These are phyloP conservation scores for Prunus fruticosa DNA, from an alignment of 306 rosid genomes.

Conservation along the genomic window DNA sequence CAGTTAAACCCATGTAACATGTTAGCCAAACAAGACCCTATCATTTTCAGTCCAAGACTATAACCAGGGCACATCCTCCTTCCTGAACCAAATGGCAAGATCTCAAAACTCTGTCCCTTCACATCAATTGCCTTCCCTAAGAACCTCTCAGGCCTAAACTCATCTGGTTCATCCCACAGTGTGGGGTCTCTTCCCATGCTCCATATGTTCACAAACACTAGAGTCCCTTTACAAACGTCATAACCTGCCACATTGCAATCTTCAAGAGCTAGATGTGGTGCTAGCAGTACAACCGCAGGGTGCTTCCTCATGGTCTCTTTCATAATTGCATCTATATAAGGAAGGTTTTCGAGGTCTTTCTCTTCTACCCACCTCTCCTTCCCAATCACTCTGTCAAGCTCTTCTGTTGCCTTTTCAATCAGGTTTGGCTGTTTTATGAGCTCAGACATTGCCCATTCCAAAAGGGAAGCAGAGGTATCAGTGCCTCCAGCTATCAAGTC, in stretches of 20 bases:
- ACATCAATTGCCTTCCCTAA: conserved; percentile 13
- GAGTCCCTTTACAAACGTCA: conserved; percentile 11
- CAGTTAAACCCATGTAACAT: conserved; percentile 28
- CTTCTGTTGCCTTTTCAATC: conserved; percentile 15
- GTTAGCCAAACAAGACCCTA: not conserved
- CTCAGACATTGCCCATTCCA: conserved; percentile 34
- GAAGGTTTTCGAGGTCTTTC: conserved; percentile 20
- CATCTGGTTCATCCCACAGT: conserved; percentile 18
- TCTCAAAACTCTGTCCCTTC: conserved; percentile 23
- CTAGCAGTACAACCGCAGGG: conserved; percentile 1
- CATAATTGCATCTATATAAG: conserved; percentile 27
- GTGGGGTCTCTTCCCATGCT: conserved; percentile 30
- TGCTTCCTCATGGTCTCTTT: conserved; percentile 27
- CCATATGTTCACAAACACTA: conserved; percentile 24
- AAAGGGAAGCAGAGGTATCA: conserved; percentile 8
- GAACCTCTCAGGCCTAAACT: conserved; percentile 22
- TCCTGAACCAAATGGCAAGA: conserved; percentile 29
- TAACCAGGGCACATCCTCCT: conserved; percentile 30
- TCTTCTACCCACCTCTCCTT: conserved; percentile 33
- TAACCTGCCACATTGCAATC: conserved; percentile 17
- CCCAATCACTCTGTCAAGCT: conserved; percentile 20
- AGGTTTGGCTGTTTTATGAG: conserved; percentile 29
- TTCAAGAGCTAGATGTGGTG: conserved; percentile 22
- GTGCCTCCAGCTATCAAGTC: conserved; percentile 27
- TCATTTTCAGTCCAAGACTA: conserved; percentile 10